Base-by-base conservation (phyloP, 2,329 filamentous ascomycete species). In the Fusarium sp. region DNA sequence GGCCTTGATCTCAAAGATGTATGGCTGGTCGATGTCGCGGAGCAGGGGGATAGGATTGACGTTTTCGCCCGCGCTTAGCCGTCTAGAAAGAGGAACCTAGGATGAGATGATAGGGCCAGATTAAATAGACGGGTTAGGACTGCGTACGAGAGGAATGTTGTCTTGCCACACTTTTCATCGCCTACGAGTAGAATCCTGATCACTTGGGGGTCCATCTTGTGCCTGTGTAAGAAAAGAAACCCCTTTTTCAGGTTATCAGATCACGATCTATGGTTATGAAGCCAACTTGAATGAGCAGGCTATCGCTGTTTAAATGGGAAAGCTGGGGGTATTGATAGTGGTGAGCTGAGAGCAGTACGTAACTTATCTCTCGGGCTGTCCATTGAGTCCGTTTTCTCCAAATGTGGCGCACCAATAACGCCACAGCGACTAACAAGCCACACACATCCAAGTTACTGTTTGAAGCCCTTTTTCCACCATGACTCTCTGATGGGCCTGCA, bases 81-180 rank as follows among this genome's bases (percentile, higher is more conserved):
- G 85, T 64, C 89, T 91, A 72, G 49, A 35, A 35, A 64, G 40
- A 42, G 40, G 31, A 33, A 64, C 29, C 59, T 73, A 60, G 64
- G 56, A 63, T 65, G 35, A 65, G 61, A 70, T 53, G 40, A 42
- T 40, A 36, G 27, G 49, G 56, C 42, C 59, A 60, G 31, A 59
- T 55, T 65, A 62, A 31, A 70, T 49, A 58, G 60, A 64, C 38
- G 67, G 46, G 22, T 62, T 38, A 56, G 36, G 66, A 69, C 31
- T 75, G 86, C 89, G 72, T 77, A 91, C 89, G 89, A 90, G 76
- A 91, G 78, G 79, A 91, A 91, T 1, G 87, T 89, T 24, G 88
- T 89, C 80, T 91, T 92, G 63, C 89, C 89, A 71, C 88, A 88
- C 76, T 84, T 84, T 68, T 87, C 85, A 79, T 91, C 89, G 35